A percentile compares a stretch with the other conserved stretches of the same genome.
Evolutionary conservation across 2,329 filamentous ascomycete species (phyloP).

Genomic region (Claviceps humidiphila): DNA sequence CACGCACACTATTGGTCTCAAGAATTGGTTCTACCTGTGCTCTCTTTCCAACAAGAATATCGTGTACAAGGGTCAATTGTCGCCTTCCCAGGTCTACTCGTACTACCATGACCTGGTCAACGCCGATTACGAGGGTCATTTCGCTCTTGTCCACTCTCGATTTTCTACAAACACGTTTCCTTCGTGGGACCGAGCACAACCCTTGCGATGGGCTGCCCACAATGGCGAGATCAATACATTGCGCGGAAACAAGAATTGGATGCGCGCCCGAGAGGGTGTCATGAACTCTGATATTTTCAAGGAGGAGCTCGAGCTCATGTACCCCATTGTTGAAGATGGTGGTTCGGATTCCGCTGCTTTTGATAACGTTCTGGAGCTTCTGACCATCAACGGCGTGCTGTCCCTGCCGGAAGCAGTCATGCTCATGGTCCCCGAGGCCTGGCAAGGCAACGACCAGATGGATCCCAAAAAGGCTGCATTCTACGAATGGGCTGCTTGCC

Average conservation of each 20-base stretch:
- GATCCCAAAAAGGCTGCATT: conserved; percentile 92
- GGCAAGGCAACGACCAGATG: conserved; percentile 88
- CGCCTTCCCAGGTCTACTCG: conserved; percentile 89
- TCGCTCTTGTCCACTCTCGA: conserved; percentile 89
- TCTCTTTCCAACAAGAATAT: conserved; percentile 97
- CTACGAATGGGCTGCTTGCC: conserved; percentile 96
- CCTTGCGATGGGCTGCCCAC: conserved; percentile 90
- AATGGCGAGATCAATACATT: conserved; percentile 98
- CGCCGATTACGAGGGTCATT: conserved; percentile 94
- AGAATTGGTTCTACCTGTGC: conserved; percentile 99
- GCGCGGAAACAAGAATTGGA: conserved; percentile 98
- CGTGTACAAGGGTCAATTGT: conserved; percentile 94
- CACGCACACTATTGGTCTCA: conserved; percentile 84
- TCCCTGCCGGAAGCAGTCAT: conserved; percentile 93
- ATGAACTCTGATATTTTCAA: conserved; percentile 89
- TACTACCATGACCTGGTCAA: conserved; percentile 97
- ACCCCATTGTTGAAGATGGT: conserved; percentile 91
- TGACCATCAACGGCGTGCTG: conserved; percentile 90
- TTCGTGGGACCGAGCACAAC: conserved; percentile 95
- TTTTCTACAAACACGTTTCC: conserved; percentile 99
- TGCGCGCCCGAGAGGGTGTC: conserved; percentile 90
- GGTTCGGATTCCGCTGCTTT: conserved; percentile 95
- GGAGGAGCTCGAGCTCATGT: conserved; percentile 79
- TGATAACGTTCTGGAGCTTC: conserved; percentile 86
- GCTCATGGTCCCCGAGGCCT: conserved; percentile 97